Conservation (phyloP, 179 eudicot species). For the Patellifolia procumbens region DNA sequence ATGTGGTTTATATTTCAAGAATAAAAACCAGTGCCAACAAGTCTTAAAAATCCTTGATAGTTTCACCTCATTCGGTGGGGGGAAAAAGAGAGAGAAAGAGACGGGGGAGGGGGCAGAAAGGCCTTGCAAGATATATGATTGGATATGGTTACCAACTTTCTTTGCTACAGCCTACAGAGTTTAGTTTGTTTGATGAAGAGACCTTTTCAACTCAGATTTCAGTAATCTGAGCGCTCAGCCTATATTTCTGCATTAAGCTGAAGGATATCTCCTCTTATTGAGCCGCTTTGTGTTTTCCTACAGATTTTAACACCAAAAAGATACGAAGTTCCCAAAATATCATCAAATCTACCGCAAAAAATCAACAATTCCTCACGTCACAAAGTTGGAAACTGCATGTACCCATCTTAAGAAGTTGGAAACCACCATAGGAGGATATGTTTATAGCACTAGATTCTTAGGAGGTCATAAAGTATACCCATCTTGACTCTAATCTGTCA, state of each 20-base stretch:
- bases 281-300: neutral
- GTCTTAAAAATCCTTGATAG: neutral
- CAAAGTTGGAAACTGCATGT: neutral
- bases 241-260: neutral
- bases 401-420: too few species aligned
- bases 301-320: neutral
- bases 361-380: neutral
- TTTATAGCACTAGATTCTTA: too few species aligned
- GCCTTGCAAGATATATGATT: neutral
- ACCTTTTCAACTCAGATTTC: neutral
- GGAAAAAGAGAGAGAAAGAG: neutral
- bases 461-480: neutral
- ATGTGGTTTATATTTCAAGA: neutral
- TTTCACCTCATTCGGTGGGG: neutral
- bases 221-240: neutral
- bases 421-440: too few species aligned
- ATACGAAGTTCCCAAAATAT: neutral
- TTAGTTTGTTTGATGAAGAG: neutral
- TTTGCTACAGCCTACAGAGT: neutral
- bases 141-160: neutral
- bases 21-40: too few species aligned
- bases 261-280: slow-evolving; percentile 10
- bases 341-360: neutral
- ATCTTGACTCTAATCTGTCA: neutral
- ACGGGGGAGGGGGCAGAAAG: neutral